phyloP scores from a whole-genome alignment of 23 red algal species.

The Gracilaria domingensis region DNA sequence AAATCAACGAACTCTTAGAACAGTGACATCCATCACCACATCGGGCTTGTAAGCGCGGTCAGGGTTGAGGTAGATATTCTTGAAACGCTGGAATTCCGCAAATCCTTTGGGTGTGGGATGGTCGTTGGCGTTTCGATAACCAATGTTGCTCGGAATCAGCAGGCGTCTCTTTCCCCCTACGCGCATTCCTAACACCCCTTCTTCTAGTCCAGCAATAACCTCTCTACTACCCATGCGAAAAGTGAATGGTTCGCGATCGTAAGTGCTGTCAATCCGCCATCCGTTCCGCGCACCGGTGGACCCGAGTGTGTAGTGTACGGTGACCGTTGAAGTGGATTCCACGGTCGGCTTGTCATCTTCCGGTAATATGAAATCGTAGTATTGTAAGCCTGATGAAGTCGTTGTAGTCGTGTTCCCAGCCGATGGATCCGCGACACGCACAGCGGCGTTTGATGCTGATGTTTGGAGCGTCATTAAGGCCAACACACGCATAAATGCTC shows the following conservation, averaged over 20 bases:
- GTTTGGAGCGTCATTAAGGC: slow-evolving; percentile 6
- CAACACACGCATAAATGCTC: background rate
- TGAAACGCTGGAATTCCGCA: slow-evolving; percentile 77
- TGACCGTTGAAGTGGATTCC: slow-evolving; percentile 1
- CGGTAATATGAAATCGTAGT: slow-evolving; percentile 64
- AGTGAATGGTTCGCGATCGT: slow-evolving; percentile 58
- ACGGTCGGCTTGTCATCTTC: slow-evolving; percentile 19
- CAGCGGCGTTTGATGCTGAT: background rate
- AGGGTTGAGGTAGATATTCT: slow-evolving; percentile 80
- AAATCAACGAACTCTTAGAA: slow-evolving; percentile 53
- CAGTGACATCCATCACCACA: slow-evolving; percentile 67
- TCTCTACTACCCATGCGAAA: slow-evolving; percentile 63
- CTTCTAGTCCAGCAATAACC: slow-evolving; percentile 77
- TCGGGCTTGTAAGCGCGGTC: slow-evolving; percentile 61
- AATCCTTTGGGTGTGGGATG: slow-evolving; percentile 64
- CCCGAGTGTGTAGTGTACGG: slow-evolving; percentile 65
- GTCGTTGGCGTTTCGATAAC: slow-evolving; percentile 50
- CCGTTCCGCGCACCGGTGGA: slow-evolving; percentile 73
- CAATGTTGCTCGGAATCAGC: slow-evolving; percentile 67
- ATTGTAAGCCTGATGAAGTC: slow-evolving; percentile 41
- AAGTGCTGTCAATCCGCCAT: slow-evolving; percentile 73
- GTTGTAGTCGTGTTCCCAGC: slow-evolving; percentile 21
- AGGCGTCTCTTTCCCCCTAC: slow-evolving; percentile 75
- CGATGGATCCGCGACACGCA: slow-evolving; percentile 56
- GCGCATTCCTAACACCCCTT: slow-evolving; percentile 79